Evolutionary conservation across 495 filamentous ascomycete species (phyloP), one percentile per base, ranked within the genome.

Genomic region (Schizothecium vesticola): DNA sequence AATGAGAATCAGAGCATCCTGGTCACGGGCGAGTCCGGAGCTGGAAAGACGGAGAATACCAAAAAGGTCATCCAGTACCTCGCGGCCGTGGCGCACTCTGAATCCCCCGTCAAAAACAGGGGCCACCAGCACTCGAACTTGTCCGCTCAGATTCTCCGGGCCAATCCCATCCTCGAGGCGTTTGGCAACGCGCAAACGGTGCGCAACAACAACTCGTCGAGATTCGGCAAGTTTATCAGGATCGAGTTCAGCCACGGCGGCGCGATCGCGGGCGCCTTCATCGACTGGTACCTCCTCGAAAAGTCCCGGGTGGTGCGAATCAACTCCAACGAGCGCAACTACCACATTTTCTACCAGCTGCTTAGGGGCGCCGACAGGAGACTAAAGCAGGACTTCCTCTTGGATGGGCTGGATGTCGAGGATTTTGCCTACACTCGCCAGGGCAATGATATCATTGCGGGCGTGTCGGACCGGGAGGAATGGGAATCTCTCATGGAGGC

Each of bases 31-130:
- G 96, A 99, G 80, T 99, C 96, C 23, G 96, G 96, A 70, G 96
- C 96, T 28, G 96, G 96, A 70, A 99, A 99, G 80, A 99, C 96
- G 0, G 96, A 99, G 76, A 99, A 99, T 71, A 99, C 96, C 3
- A 99, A 99, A 75, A 99, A 99, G 79, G 96, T 99, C 61, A 99
- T 99, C 64, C 96, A 99, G 70, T 99, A 97, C 77, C 86, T 99
- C 59, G 96, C 96, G 23, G 94, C 94, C 16, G 94, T 98, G 51
- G 96, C 96, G 5, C 90, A 90, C 24, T 88, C 92, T 1, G 92
- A 96, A 64, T 90, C 89, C 5, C 86, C 90, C 4, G 80, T 80
- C 11, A 88, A 87, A 74, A 85, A 80, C 60, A 88, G 87, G 64
- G 81, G 80, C 16, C 84, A 87, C 66, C 89, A 92, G 67, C 87